phyloP scores from a whole-genome alignment of 805 yeast genomes.

The Pichia phayaonensis region DNA sequence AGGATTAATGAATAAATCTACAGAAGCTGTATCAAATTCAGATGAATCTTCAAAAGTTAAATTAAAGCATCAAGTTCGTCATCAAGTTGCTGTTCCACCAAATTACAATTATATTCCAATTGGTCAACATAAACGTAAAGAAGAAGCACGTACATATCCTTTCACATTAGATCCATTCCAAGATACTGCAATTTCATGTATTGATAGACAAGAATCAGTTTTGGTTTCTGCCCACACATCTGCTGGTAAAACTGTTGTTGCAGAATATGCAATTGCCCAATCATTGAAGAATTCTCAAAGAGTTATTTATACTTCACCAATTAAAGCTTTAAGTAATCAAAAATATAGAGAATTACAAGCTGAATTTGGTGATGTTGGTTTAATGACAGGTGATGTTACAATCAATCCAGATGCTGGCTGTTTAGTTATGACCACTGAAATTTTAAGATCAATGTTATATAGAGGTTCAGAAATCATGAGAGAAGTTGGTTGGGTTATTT shows the following conservation, averaged over 20 bases:
- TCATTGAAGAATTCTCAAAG: conserved; percentile 86
- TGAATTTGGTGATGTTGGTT: conserved; percentile 62
- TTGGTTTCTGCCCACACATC: conserved; percentile 96
- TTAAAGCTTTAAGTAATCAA: conserved; percentile 86
- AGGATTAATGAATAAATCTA: conserved; percentile 46
- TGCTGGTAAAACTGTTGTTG: conserved; percentile 96
- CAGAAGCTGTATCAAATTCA: background rate
- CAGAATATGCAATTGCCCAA: conserved; percentile 95
- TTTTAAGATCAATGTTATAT: conserved; percentile 88
- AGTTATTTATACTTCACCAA: conserved; percentile 92
- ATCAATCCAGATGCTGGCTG: conserved; percentile 95
- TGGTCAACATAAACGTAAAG: conserved; percentile 69
- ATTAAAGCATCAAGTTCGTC: conserved; percentile 90
- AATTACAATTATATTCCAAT: conserved; percentile 83
- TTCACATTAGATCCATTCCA: conserved; percentile 95
- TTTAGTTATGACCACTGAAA: conserved; percentile 96
- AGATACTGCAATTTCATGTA: conserved; percentile 92
- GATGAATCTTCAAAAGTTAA: conserved; percentile 13
- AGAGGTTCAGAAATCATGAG: conserved; percentile 94
- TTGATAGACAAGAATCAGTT: conserved; percentile 90
- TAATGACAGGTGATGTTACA: conserved; percentile 96
- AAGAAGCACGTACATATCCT: conserved; percentile 86
- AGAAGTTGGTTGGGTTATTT: conserved; percentile 95
- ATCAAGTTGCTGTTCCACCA: conserved; percentile 95
- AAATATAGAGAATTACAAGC: conserved; percentile 63